phyloP scores from a whole-genome alignment of 2,329 filamentous ascomycete species.

The Venturia asperata region DNA sequence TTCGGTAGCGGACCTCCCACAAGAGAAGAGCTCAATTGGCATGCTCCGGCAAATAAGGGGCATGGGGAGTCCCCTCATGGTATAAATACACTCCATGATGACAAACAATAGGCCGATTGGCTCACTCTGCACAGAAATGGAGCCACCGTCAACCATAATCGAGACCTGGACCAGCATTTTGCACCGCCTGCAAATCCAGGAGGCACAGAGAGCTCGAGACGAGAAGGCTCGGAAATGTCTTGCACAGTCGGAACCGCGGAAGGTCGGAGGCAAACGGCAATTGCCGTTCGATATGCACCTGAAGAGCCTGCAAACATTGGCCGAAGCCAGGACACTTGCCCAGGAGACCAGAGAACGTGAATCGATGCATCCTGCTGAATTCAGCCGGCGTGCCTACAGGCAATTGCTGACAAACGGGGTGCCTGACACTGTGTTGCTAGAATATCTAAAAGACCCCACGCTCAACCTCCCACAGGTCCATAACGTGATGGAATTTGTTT shows the following conservation, averaged over 20 bases:
- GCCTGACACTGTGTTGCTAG: neutral
- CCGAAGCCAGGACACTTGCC: neutral
- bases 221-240: neutral
- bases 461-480: constrained; percentile 17
- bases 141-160: neutral
- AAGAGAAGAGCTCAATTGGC: constrained; percentile 13
- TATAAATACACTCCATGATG: neutral
- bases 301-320: neutral
- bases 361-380: constrained; percentile 4
- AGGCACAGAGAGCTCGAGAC: neutral
- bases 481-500: constrained; percentile 4
- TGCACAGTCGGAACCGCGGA: neutral
- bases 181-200: neutral
- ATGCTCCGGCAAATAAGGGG: neutral
- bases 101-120: neutral
- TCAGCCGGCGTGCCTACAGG: constrained; percentile 7
- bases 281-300: neutral
- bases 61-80: neutral
- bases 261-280: neutral
- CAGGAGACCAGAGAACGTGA: neutral
- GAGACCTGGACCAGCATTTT: constrained; percentile 3
- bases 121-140: neutral
- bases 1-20: constrained; percentile 16
- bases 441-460: constrained; percentile 4
- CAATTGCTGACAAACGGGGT: neutral